Evolutionary conservation across 2,329 filamentous ascomycete genomes (phyloP).

Genomic region (Fusarium bulbicola): DNA sequence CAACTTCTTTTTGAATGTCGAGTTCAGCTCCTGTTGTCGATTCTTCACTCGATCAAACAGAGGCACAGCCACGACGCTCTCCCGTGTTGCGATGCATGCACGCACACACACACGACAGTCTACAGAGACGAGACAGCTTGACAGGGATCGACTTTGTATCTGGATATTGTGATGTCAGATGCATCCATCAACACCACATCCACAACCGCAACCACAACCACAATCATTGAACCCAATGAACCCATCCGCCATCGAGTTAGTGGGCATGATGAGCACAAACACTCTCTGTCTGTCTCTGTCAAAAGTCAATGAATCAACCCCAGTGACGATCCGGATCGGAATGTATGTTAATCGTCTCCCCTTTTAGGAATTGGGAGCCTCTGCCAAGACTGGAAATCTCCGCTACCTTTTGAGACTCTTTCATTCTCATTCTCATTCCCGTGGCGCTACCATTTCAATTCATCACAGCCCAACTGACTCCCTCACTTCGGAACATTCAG

Average conservation of each 20-base stretch:
- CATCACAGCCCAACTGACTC: slow-evolving; percentile 5
- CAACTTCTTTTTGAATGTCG: background rate
- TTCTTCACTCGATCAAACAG: slow-evolving; percentile 1
- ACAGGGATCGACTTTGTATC: slow-evolving; percentile 18
- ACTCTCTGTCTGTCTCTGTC: background rate
- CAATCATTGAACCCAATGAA: background rate
- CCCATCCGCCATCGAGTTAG: background rate
- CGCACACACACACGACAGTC: background rate
- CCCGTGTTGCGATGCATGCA: slow-evolving; percentile 3
- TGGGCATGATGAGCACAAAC: background rate
- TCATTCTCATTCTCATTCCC: slow-evolving; percentile 1
- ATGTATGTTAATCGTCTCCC: slow-evolving; percentile 31
- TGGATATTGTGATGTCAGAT: slow-evolving; percentile 30
- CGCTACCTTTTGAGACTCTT: slow-evolving; percentile 2
- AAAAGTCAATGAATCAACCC: slow-evolving; percentile 31
- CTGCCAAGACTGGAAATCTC: slow-evolving; percentile 19
- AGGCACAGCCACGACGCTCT: slow-evolving; percentile 31
- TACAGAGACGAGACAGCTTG: slow-evolving; percentile 30
- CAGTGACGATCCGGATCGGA: slow-evolving; percentile 29
- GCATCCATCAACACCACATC: slow-evolving; percentile 4
- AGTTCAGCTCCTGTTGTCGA: slow-evolving; percentile 24
- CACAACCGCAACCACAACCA: background rate
- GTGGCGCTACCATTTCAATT: slow-evolving; percentile 25
- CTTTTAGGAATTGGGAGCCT: background rate
- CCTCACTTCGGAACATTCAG: slow-evolving; percentile 12